Base-by-base conservation (phyloP, 148 eudicot genomes). In the Vaccinium myrtillus region DNA sequence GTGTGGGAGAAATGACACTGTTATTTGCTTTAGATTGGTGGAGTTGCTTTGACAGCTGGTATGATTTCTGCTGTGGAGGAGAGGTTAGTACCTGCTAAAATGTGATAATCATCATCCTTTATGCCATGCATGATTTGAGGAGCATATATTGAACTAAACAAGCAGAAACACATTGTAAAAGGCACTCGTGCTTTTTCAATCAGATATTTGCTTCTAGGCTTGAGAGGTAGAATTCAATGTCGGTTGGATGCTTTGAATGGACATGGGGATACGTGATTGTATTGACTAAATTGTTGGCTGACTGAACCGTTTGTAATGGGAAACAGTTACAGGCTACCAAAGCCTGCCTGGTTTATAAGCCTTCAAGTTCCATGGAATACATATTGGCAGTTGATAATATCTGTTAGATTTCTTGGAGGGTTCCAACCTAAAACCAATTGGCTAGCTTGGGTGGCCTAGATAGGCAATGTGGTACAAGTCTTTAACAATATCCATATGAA, bases 31-130 rank as follows among this genome's bases (percentile, higher is more conserved):
- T 90, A 94, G 98, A 91, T 90, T 63, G 99, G 99, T 83, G 99
- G 99, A 76, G 98, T 89, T 51, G 93, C 98, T 86, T 86, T 90
- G 80, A 97, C 98, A 30, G 87, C 65, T 79, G 98, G 99, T 86
- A 95, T 97, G 85, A 87, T 94, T 87, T 88, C 95, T 77, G 99
- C 96, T 43, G 94, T 93, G 80, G 99, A 97, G 89, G 99, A 97
- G 84, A 95, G 99, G 99, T 97, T 86, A 75, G 90, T 79, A 23
- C 58, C 74, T 18, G 43, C 25, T 23, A 27, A n/a, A 51, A 50
- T 76, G 23, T 82, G 50, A 5, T 30, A 25, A 10, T 53, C 50
- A 51, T 36, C 18, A 51, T 71, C 27, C 75, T 51, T 81, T 71
- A 18, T 49, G 46, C 75, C 27, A 13, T 50, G 21, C 18, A 50